Evolutionary conservation across 148 eudicot genomes (phyloP).

Genomic region (Pouteria glomerata): DNA sequence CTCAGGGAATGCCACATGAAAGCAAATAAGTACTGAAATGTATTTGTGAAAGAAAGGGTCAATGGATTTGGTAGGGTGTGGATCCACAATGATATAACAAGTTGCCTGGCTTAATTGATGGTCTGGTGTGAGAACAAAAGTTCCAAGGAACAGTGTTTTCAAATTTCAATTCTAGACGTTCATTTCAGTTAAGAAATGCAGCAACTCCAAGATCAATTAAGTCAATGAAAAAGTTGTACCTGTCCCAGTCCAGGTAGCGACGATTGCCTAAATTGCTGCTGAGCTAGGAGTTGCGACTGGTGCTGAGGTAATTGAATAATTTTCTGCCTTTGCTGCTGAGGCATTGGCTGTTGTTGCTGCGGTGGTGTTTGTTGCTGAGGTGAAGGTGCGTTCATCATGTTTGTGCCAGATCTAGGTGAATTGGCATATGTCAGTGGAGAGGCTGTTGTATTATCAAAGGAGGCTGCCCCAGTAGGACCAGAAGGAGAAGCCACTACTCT

Average conservation of each 20-base stretch:
- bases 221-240: constrained; percentile 30
- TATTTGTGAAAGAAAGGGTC: neutral
- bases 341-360: constrained; percentile 38
- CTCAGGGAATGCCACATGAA: neutral
- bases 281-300: constrained; percentile 72
- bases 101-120: neutral
- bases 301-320: constrained; percentile 66
- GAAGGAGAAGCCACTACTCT: constrained; percentile 91
- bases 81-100: neutral
- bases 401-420: constrained; percentile 89
- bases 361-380: constrained; percentile 79
- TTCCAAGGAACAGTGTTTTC: neutral
- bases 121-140: neutral
- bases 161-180: neutral
- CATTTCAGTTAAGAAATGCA: neutral
- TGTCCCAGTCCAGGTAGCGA: constrained; percentile 67
- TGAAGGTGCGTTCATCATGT: constrained; percentile 84
- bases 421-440: constrained; percentile 88
- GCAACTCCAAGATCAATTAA: neutral
- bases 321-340: constrained; percentile 67
- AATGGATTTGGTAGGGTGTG: neutral
- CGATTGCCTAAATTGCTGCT: constrained; percentile 69
- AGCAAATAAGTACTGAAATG: neutral
- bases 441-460: constrained; percentile 75
- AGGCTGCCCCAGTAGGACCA: constrained; percentile 42